phyloP scores from a whole-genome alignment of 106 monocot genomes.

The Allium cepa region DNA sequence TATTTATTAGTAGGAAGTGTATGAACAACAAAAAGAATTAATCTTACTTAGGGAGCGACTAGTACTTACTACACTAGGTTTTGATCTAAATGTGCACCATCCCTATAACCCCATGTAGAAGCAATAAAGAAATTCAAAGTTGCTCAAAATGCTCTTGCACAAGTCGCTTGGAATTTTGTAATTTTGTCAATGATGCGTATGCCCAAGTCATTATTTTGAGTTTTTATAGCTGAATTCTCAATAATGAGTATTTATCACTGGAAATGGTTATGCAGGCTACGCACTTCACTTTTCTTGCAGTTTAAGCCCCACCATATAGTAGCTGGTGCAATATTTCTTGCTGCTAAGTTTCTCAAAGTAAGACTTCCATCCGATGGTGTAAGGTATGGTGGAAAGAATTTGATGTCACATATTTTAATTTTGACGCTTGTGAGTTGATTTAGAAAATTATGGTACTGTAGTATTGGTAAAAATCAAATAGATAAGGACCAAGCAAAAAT shows the following conservation, averaged over 20 bases:
- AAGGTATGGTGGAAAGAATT: slow-evolving; percentile 85
- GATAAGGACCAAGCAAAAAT: no score
- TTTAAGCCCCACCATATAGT: slow-evolving; percentile 98
- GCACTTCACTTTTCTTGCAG: slow-evolving; percentile 95
- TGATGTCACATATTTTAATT: slow-evolving; percentile 9
- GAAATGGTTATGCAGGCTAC: slow-evolving; percentile 57
- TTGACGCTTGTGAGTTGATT: no score
- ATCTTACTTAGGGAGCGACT: slow-evolving; percentile 83
- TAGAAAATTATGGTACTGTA: no score
- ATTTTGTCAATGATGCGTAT: slow-evolving; percentile 93
- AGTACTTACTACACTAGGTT: slow-evolving; percentile 87
- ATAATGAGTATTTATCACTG: slow-evolving; percentile 20
- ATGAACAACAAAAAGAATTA: slow-evolving; percentile 91
- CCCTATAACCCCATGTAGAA: slow-evolving; percentile 92
- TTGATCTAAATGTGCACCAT: slow-evolving; percentile 90
- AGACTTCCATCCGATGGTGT: slow-evolving; percentile 89
- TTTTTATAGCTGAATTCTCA: slow-evolving; percentile 8
- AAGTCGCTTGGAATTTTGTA: slow-evolving; percentile 92
- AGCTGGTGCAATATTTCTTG: slow-evolving; percentile 93
- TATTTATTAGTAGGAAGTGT: slow-evolving; percentile 65
- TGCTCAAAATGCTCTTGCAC: slow-evolving; percentile 92
- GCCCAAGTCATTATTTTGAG: slow-evolving; percentile 14
- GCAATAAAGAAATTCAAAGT: slow-evolving; percentile 97
- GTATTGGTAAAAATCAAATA: no score
- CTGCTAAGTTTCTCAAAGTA: slow-evolving; percentile 97